phyloP scores from a whole-genome alignment of 2,329 filamentous ascomycete genomes.

The Pseudogymnoascus sp. region DNA sequence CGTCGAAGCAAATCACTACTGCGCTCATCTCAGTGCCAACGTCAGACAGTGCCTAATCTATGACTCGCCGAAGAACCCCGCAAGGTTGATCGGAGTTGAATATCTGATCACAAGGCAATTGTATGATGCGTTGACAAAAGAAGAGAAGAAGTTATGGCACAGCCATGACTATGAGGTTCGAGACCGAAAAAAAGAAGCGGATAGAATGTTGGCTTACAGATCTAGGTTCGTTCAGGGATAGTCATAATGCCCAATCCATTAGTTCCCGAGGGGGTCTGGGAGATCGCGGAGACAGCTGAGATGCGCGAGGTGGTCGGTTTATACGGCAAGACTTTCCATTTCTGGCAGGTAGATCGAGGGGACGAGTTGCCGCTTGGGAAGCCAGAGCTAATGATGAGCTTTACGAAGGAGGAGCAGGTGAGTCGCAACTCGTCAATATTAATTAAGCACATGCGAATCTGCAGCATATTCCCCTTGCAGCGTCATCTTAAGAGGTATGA shows the following conservation, averaged over 20 bases:
- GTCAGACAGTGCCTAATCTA: conserved; percentile 82
- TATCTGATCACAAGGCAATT: conserved; percentile 62
- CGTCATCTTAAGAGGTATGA: conserved; percentile 21
- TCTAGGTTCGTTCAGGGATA: conserved; percentile 69
- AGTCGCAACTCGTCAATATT: conserved; percentile 9
- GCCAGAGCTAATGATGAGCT: conserved; percentile 60
- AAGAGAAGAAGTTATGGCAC: conserved; percentile 75
- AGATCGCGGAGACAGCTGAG: conserved; percentile 67
- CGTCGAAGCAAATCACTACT: conserved; percentile 81
- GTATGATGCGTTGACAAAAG: conserved; percentile 55
- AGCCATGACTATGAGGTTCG: conserved; percentile 47
- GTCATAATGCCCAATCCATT: conserved; percentile 64
- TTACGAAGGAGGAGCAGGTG: conserved; percentile 43
- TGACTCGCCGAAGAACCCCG: conserved; percentile 59
- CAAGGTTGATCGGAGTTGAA: conserved; percentile 74
- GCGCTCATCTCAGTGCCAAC: conserved; percentile 65
- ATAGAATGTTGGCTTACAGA: conserved; percentile 18
- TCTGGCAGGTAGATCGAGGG: conserved; percentile 78
- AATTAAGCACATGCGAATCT: conserved; percentile 23
- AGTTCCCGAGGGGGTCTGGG: conserved; percentile 59
- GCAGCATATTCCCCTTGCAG: conserved; percentile 21
- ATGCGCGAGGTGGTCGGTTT: conserved; percentile 69
- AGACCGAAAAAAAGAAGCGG: background rate
- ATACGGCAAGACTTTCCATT: conserved; percentile 79
- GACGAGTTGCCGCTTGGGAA: conserved; percentile 54